Conservation (phyloP, 2,329 filamentous ascomycete genomes). For the Aspergillus sergii region DNA sequence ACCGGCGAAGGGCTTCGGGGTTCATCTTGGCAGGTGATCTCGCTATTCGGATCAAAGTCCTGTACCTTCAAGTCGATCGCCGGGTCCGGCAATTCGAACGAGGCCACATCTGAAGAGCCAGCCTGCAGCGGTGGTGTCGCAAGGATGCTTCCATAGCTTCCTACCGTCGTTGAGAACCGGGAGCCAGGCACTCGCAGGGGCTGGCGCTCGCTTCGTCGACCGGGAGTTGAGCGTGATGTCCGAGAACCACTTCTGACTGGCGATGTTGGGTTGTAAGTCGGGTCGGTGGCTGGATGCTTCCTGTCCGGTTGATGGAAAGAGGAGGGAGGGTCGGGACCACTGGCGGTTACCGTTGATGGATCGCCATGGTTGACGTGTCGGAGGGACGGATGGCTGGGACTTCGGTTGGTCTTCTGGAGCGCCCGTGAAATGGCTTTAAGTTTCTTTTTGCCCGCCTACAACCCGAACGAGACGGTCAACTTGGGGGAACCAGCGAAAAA, state of each 20-base stretch:
- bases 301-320: slow-evolving; percentile 26
- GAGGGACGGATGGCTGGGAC: slow-evolving; percentile 47
- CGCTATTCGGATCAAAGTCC: slow-evolving; percentile 19
- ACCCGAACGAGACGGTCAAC: slow-evolving; percentile 13
- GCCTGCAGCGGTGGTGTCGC: slow-evolving; percentile 52
- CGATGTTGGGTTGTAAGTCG: slow-evolving; percentile 16
- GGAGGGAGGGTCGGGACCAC: slow-evolving; percentile 18
- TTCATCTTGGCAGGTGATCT: slow-evolving; percentile 17
- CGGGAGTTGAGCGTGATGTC: slow-evolving; percentile 38
- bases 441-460: slow-evolving; percentile 79
- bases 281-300: slow-evolving; percentile 19
- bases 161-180: slow-evolving; percentile 42
- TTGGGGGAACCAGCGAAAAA: neutral
- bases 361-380: slow-evolving; percentile 28
- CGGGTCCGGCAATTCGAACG: slow-evolving; percentile 64
- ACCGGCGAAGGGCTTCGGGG: slow-evolving; percentile 30
- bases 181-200: slow-evolving; percentile 37
- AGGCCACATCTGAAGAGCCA: slow-evolving; percentile 46
- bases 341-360: slow-evolving; percentile 15
- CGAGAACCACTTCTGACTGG: slow-evolving; percentile 24
- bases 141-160: slow-evolving; percentile 66
- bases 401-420: slow-evolving; percentile 61
- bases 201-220: slow-evolving; percentile 41
- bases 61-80: slow-evolving; percentile 53
- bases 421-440: slow-evolving; percentile 80